Evolutionary conservation across 2,329 filamentous ascomycete species (phyloP).

Genomic region (Trichoderma sp.): DNA sequence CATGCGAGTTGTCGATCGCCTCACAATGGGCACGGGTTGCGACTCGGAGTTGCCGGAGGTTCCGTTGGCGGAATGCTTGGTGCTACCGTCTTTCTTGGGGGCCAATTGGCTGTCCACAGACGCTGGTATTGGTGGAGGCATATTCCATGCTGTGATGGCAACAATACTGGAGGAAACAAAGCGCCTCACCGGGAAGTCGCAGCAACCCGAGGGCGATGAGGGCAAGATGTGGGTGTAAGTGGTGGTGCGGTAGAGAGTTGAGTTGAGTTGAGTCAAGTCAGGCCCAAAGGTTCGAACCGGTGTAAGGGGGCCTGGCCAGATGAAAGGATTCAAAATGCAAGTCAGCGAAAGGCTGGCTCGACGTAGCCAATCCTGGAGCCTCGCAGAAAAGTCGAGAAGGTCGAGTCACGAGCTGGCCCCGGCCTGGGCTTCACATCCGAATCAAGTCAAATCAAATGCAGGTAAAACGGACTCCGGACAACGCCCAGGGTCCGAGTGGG

Average conservation of each 20-base stretch:
- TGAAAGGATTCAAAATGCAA: neutral
- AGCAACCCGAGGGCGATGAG: constrained; percentile 18
- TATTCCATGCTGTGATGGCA: constrained; percentile 43
- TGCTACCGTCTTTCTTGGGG: constrained; percentile 35
- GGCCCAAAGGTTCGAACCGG: neutral
- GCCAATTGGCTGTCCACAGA: constrained; percentile 36
- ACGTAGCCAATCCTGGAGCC: neutral
- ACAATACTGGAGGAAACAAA: neutral
- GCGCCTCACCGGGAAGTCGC: constrained; percentile 17
- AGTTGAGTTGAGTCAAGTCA: neutral
- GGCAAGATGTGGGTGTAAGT: neutral
- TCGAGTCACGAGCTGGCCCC: constrained; percentile 18
- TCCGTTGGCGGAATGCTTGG: constrained; percentile 35
- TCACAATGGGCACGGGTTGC: constrained; percentile 32
- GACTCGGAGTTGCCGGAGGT: constrained; percentile 38
- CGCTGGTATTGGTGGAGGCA: constrained; percentile 40
- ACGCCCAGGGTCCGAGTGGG: constrained; percentile 24
- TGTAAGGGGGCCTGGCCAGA: neutral
- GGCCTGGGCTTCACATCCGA: neutral
- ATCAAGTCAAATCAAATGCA: neutral
- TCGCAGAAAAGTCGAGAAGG: constrained; percentile 4
- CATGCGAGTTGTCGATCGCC: constrained; percentile 34
- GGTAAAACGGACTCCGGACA: constrained; percentile 21
- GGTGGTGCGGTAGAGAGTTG: neutral
- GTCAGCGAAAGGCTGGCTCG: constrained; percentile 8